A percentile compares a stretch with the other conserved stretches of the same genome.
Conservation (phyloP, 768 basidiomycete species). For the Kwoniella pini region DNA sequence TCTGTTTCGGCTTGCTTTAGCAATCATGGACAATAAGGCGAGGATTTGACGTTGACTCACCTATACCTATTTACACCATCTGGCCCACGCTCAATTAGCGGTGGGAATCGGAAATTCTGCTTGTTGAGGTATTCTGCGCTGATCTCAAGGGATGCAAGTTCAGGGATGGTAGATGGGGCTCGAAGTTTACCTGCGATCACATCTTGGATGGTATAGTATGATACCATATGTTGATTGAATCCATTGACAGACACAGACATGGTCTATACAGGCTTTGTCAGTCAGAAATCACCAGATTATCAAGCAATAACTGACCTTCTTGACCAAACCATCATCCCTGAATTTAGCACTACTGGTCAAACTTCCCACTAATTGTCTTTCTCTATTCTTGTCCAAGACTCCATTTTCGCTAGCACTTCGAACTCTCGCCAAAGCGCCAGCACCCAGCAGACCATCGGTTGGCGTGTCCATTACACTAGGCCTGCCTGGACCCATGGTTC, state of each 20-base stretch:
- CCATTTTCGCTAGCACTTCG: slow-evolving; percentile 44
- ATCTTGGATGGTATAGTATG: slow-evolving; percentile 91
- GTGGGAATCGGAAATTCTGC: slow-evolving; percentile 86
- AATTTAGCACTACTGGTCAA: slow-evolving; percentile 92
- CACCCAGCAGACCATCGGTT: not conserved
- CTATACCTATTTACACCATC: slow-evolving; percentile 79
- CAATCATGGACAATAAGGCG: not conserved
- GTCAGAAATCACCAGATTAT: not conserved
- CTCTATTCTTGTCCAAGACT: slow-evolving; percentile 69
- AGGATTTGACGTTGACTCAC: slow-evolving; percentile 22
- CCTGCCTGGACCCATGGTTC: not conserved
- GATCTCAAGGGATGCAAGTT: slow-evolving; percentile 82
- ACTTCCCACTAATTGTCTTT: slow-evolving; percentile 82
- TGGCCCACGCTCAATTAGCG: slow-evolving; percentile 78
- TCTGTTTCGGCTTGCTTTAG: slow-evolving; percentile 5
- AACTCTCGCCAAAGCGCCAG: slow-evolving; percentile 32
- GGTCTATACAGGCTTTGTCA: slow-evolving; percentile 61
- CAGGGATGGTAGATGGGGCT: slow-evolving; percentile 81
- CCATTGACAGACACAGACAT: slow-evolving; percentile 85
- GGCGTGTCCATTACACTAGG: slow-evolving; percentile 17
- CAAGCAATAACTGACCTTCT: slow-evolving; percentile 69
- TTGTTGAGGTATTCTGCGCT: slow-evolving; percentile 84
- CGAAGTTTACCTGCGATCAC: slow-evolving; percentile 84
- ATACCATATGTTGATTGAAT: slow-evolving; percentile 86
- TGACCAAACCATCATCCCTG: slow-evolving; percentile 90